Base-by-base conservation (phyloP, 257 asterid genomes). In the Prunella vulgaris region DNA sequence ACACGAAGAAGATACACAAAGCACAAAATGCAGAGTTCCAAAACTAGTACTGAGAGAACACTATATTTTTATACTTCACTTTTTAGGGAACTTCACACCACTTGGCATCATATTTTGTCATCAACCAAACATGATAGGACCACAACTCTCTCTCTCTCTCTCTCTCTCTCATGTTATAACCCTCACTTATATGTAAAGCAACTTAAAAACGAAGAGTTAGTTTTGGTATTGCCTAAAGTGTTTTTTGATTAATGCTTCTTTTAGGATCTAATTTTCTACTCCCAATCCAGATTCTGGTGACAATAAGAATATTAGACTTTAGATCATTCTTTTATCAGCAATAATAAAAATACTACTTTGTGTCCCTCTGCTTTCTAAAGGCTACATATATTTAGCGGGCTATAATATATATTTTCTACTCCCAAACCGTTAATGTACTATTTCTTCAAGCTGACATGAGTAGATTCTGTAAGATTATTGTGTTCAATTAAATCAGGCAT, bases 1-100 rank as follows among this genome's bases (percentile, higher is more conserved):
- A n/a, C n/a, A n/a, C n/a, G 74, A 77, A 74, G 73, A 78, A 76
- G 85, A 76, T 38, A 82, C 92, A 88, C 96, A 85, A 80, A 88
- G 85, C 97, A 88, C 97, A 82, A 88, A 80, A 91, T 70, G 60
- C 72, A 80, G 84, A 84, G 84, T 83, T 79, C 81, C 90, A 85
- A 88, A 81, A 83, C 60, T 20, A 81, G 87, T 60, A 64, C 76
- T 77, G 60, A 35, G 32, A 56, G 40, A 69, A 69, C 75, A 35
- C 63, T 61, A 65, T 77, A 74, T 73, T 84, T 77, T 76, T 60
- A 69, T 80, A 59, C 72, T 74, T 72, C 70, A 51, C 81, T 77
- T 85, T 88, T 84, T 66, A 58, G 88, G 88, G 84, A 80, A 74
- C 79, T 80, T 74, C 87, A 80, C 87, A 76, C 77, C 72, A 65